Evolutionary conservation across 805 yeast genomes (phyloP).

Genomic region (Kazachstania africana): DNA sequence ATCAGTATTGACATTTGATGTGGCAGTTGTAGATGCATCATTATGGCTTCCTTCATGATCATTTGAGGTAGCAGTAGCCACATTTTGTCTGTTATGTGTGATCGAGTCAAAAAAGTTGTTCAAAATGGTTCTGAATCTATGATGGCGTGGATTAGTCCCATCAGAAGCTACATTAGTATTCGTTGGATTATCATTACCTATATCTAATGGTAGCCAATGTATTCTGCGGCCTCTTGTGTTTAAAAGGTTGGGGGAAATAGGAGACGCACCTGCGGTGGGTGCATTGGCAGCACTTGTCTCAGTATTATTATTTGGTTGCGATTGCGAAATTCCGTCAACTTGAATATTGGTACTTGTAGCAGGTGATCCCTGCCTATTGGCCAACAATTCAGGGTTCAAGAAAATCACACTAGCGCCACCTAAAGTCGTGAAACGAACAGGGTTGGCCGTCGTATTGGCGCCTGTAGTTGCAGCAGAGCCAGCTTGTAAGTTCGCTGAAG

Average conservation of each 20-base stretch:
- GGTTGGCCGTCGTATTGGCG: slow-evolving; percentile 1
- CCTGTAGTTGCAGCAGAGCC: neutral
- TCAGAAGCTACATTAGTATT: neutral
- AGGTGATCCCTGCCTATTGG: too few species aligned
- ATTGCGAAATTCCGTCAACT: too few species aligned
- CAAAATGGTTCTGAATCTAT: slow-evolving; percentile 15
- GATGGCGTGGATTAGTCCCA: slow-evolving; percentile 8
- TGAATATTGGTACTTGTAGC: neutral
- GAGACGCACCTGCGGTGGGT: neutral
- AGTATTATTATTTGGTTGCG: too few species aligned
- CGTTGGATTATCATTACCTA: neutral
- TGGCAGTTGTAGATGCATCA: too few species aligned
- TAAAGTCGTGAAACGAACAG: too few species aligned
- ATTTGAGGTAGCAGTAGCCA: too few species aligned
- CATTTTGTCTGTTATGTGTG: neutral
- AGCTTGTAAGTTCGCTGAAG: neutral
- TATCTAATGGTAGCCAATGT: slow-evolving; percentile 1
- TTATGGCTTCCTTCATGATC: too few species aligned
- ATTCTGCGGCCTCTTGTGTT: too few species aligned
- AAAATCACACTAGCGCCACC: too few species aligned
- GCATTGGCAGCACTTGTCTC: neutral
- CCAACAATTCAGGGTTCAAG: too few species aligned
- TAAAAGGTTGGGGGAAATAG: too few species aligned
- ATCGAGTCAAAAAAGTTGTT: slow-evolving; percentile 12
- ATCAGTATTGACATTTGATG: neutral